Percentiles rank a stretch among this genome's conserved stretches.
Evolutionary conservation across 2,329 filamentous ascomycete genomes (phyloP).

Genomic region (Septoria petroselini): DNA sequence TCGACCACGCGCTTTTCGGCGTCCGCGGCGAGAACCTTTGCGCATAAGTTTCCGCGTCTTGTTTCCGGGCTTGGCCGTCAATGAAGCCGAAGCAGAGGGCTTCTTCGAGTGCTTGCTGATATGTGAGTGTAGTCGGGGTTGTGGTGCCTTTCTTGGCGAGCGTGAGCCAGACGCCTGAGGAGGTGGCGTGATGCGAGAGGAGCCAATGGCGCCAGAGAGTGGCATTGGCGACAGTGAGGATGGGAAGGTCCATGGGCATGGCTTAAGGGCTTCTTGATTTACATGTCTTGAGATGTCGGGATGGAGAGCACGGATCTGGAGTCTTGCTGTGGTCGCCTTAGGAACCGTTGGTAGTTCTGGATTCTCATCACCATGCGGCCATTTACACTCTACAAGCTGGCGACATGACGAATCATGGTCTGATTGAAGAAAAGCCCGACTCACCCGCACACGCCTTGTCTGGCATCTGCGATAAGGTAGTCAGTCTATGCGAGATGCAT

Average conservation of each 20-base stretch:
- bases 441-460: too few relatives aligned
- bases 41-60: conserved; percentile 50
- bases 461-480: too few relatives aligned
- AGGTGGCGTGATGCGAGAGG: conserved; percentile 8
- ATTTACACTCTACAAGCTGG: too few relatives aligned
- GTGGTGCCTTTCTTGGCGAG: conserved; percentile 27
- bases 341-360: too few relatives aligned
- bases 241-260: conserved; percentile 18
- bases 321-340: too few relatives aligned
- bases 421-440: too few relatives aligned
- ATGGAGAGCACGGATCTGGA: too few relatives aligned
- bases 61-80: conserved; percentile 52
- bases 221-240: conserved; percentile 22
- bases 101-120: conserved; percentile 53
- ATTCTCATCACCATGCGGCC: too few relatives aligned
- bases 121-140: conserved; percentile 42
- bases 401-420: too few relatives aligned
- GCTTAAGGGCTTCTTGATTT: too few relatives aligned
- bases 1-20: conserved; percentile 56
- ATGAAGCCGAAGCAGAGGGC: conserved; percentile 64
- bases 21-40: conserved; percentile 60
- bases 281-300: too few relatives aligned
- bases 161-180: conserved; percentile 26
- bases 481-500: too few relatives aligned
- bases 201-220: conserved; percentile 26